Conservation (phyloP, 306 rosid species). For the Trifolium pratense region DNA sequence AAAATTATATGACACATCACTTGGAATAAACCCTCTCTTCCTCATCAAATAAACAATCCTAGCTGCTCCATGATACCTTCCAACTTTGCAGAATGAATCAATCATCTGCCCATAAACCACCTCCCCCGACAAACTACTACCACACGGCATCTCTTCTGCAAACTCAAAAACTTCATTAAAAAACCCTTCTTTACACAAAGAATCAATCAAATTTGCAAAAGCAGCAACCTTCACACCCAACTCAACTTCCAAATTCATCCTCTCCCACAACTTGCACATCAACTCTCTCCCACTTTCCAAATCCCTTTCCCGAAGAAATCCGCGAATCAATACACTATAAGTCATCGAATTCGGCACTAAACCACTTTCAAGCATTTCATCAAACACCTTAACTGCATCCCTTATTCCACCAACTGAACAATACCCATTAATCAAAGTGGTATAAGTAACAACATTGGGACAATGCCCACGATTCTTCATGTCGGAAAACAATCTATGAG, state of each 20-base stretch:
- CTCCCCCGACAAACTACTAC: slow-evolving; percentile 57
- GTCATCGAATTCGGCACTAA: slow-evolving; percentile 64
- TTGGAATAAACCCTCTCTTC: slow-evolving; percentile 66
- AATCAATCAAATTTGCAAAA: slow-evolving; percentile 68
- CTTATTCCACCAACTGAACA: slow-evolving; percentile 48
- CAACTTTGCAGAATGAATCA: slow-evolving; percentile 81
- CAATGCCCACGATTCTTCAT: slow-evolving; percentile 72
- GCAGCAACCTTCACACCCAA: slow-evolving; percentile 58
- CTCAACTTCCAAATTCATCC: slow-evolving; percentile 58
- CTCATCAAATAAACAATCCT: slow-evolving; percentile 81
- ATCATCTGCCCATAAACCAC: slow-evolving; percentile 72
- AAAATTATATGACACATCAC: slow-evolving; percentile 57
- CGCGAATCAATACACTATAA: slow-evolving; percentile 60
- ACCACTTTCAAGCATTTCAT: slow-evolving; percentile 71
- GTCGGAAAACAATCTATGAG: slow-evolving; percentile 69
- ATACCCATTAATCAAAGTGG: slow-evolving; percentile 77
- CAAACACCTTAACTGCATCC: slow-evolving; percentile 71
- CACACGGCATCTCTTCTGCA: slow-evolving; percentile 70
- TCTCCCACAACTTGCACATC: slow-evolving; percentile 69
- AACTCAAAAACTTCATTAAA: slow-evolving; percentile 66
- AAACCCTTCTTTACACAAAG: slow-evolving; percentile 67
- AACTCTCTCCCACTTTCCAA: slow-evolving; percentile 55
- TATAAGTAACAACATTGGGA: slow-evolving; percentile 74
- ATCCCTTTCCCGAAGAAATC: slow-evolving; percentile 61
- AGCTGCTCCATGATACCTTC: slow-evolving; percentile 71